Conservation (phyloP, 2,329 filamentous ascomycete genomes). For the Aspergillus terreus region DNA sequence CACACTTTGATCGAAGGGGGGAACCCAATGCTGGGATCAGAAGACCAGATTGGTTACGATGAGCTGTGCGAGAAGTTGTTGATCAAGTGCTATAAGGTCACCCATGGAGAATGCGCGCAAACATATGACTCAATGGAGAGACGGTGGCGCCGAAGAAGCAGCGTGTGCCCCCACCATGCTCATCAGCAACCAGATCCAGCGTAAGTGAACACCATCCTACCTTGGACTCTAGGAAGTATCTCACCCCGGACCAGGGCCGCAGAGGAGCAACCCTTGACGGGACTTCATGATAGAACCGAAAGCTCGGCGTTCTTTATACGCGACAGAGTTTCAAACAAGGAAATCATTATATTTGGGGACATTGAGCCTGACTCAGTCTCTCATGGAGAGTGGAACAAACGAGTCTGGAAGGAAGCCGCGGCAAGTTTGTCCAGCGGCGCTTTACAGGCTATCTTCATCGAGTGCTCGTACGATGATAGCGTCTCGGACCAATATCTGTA, state of each 20-base stretch:
- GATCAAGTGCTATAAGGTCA: slow-evolving; percentile 83
- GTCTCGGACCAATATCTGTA: slow-evolving; percentile 75
- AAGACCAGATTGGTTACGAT: slow-evolving; percentile 76
- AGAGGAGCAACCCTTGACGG: not conserved
- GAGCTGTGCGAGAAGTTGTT: slow-evolving; percentile 84
- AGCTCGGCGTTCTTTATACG: slow-evolving; percentile 93
- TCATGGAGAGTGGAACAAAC: slow-evolving; percentile 72
- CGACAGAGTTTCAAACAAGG: slow-evolving; percentile 63
- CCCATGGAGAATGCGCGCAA: slow-evolving; percentile 77
- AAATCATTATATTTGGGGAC: slow-evolving; percentile 92
- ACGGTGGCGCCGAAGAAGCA: no score
- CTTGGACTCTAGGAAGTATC: slow-evolving; percentile 38
- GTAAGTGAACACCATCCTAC: no score
- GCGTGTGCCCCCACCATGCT: no score
- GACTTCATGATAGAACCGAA: slow-evolving; percentile 47
- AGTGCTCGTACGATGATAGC: slow-evolving; percentile 87
- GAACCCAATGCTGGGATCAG: slow-evolving; percentile 76
- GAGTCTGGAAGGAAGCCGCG: slow-evolving; percentile 84
- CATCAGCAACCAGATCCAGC: no score
- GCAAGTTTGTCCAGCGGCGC: slow-evolving; percentile 72
- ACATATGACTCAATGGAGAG: slow-evolving; percentile 17
- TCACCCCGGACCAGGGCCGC: slow-evolving; percentile 23
- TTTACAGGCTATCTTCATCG: slow-evolving; percentile 82
- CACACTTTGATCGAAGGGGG: slow-evolving; percentile 85
- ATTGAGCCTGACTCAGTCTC: slow-evolving; percentile 89